Percentiles rank a stretch among this genome's conserved stretches.
phyloP scores from a whole-genome alignment of 352 stramenopile genomes.

The Globisporangium recalcitrans region DNA sequence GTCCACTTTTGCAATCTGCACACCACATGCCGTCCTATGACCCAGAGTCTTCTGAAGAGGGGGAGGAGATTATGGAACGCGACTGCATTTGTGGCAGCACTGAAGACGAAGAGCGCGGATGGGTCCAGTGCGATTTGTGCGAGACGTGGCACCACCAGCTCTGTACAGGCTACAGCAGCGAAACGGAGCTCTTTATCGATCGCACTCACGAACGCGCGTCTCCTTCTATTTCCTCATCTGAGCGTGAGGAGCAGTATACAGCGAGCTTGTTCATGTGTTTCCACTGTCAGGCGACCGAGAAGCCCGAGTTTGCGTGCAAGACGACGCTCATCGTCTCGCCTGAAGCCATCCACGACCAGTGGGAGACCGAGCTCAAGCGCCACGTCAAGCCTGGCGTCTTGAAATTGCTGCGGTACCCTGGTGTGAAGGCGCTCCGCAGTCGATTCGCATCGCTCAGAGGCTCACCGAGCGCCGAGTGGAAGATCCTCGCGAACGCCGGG shows the following conservation, averaged over 20 bases:
- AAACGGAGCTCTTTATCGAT: not conserved
- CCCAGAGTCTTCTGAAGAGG: not conserved
- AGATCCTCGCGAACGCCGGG: slow-evolving; percentile 39
- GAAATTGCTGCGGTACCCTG: slow-evolving; percentile 49
- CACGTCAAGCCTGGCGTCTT: slow-evolving; percentile 60
- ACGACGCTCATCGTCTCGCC: slow-evolving; percentile 93
- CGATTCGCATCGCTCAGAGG: slow-evolving; percentile 20
- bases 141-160: slow-evolving; percentile 56
- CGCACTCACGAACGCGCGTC: not conserved
- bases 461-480: slow-evolving; percentile 41
- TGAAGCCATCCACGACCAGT: slow-evolving; percentile 88
- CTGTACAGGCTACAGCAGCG: slow-evolving; percentile 39
- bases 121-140: slow-evolving; percentile 50
- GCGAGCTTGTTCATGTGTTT: slow-evolving; percentile 51
- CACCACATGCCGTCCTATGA: slow-evolving; percentile 5
- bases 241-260: slow-evolving; percentile 4
- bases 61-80: not conserved
- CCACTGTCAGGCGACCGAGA: slow-evolving; percentile 43
- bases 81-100: slow-evolving; percentile 55
- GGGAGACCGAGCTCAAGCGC: slow-evolving; percentile 79
- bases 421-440: slow-evolving; percentile 42
- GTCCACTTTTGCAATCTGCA: slow-evolving; percentile 50
- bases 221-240: not conserved
- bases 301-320: slow-evolving; percentile 38
- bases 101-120: slow-evolving; percentile 32